These are phyloP conservation scores for Eimeria tenella DNA, from an alignment of 169 alveolate genomes.

Conservation along the genomic window DNA sequence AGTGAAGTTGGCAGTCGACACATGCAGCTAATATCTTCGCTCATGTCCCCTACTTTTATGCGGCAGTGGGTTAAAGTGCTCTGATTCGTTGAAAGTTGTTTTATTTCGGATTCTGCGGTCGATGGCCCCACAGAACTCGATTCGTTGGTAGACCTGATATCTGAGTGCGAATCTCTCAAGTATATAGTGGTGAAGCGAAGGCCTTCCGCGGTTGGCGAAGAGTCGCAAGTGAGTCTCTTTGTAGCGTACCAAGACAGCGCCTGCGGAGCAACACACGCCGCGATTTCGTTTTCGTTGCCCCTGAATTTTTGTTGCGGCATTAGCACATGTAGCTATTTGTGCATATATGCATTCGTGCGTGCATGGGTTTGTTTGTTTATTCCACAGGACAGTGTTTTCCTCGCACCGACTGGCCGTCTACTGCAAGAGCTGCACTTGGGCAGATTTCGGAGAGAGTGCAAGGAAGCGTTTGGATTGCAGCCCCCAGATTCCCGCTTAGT, in stretches of 20 bases:
- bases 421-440: constrained; percentile 12
- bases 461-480: constrained; percentile 33
- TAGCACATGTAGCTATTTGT: too few relatives aligned
- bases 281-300: not conserved
- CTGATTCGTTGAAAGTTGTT: not conserved
- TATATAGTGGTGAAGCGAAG: constrained; percentile 1
- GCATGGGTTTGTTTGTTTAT: too few relatives aligned
- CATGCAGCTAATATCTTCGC: too few relatives aligned
- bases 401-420: constrained; percentile 33
- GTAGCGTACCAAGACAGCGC: not conserved
- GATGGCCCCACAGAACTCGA: constrained; percentile 20
- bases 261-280: not conserved
- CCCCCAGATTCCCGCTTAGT: constrained; percentile 20
- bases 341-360: too few relatives aligned
- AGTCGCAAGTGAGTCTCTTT: not conserved
- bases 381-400: not conserved
- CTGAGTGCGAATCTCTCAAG: constrained; percentile 56
- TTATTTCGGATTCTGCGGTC: too few relatives aligned
- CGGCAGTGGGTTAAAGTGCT: not conserved
- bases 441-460: constrained; percentile 30
- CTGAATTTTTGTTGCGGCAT: too few relatives aligned
- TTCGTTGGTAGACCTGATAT: constrained; percentile 23
- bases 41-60: too few relatives aligned
- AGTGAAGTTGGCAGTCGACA: not conserved
- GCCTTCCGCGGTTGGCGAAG: constrained; percentile 10